Percentiles rank a stretch among this genome's conserved stretches.
Evolutionary conservation across 169 alveolate species (phyloP).

Genomic region (Amoebophrya sp.): DNA sequence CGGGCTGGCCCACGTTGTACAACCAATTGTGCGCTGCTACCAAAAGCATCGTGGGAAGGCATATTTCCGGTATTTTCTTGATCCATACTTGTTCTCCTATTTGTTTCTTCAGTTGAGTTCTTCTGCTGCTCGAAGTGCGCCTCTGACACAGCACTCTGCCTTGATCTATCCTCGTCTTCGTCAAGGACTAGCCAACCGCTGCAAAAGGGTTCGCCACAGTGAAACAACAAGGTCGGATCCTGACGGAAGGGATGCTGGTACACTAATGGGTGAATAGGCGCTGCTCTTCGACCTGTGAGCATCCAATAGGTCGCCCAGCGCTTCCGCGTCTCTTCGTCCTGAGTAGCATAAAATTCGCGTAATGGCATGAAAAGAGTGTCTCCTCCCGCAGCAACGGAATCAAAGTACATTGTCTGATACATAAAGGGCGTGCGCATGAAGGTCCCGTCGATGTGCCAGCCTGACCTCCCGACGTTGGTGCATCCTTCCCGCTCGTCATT

Average conservation of each 20-base stretch:
- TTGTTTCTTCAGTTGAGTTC: too few relatives aligned
- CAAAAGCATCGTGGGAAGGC: too few relatives aligned
- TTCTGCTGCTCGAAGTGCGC: too few relatives aligned
- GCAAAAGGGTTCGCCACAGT: constrained; percentile 33
- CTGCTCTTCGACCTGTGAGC: background rate
- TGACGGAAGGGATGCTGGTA: constrained; percentile 24
- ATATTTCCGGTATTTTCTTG: too few relatives aligned
- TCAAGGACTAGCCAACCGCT: constrained; percentile 25
- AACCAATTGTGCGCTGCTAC: too few relatives aligned
- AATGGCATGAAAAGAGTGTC: constrained; percentile 28
- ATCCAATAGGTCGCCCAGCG: constrained; percentile 31
- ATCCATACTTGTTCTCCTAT: too few relatives aligned
- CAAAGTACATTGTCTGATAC: constrained; percentile 36
- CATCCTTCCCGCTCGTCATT: constrained; percentile 34
- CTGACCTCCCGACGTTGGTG: constrained; percentile 30
- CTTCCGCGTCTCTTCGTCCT: background rate
- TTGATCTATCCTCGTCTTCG: background rate
- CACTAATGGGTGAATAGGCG: constrained; percentile 30
- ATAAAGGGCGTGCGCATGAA: constrained; percentile 30
- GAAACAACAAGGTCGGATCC: constrained; percentile 30
- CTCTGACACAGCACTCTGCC: background rate
- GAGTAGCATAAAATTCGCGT: background rate
- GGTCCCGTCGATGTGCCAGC: constrained; percentile 38
- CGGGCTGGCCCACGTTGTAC: too few relatives aligned
- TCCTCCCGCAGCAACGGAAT: background rate